Base-by-base conservation (phyloP, 2,329 filamentous ascomycete genomes). In the Xylariaceae sp. region DNA sequence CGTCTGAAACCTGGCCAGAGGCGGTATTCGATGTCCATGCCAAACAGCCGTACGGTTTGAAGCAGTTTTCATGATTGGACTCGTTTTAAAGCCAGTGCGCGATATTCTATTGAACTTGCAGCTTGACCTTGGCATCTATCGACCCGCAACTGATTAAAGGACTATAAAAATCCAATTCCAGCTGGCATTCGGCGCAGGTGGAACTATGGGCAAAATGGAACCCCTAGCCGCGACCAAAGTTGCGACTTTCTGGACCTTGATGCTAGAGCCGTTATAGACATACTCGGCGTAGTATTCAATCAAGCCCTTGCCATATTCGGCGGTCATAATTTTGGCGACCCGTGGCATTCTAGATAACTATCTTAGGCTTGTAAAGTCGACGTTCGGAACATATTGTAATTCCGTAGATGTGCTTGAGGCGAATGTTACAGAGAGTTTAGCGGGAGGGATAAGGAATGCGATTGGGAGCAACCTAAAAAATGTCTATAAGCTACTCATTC, bases 81-180 rank as follows among this genome's bases (percentile, higher is more conserved):
- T 13, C 27, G 27, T 13, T 30, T 7, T 8, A 30, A 7, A 30
- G 27, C 47, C 29, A 43, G 3, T 6, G 0, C 13, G 47, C 47
- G 13, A 50, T 43, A 7, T 37, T n/a, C 4, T 4, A 15, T 23
- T 50, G 20, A 6, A 29, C 3, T 3, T 30, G 10, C 1, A 30
- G 6, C 27, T 23, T 18, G 0, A 13, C 13, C 2, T 29, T 6
- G 2, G 13, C 6, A 20, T 43, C 24, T 11, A 50, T 30, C 15
- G 15, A n/a, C 8, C 10, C 5, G 10, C 39, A 50, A 4, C 11
- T 36, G 4, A 50, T 8, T 2, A 37, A 43, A 15, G 39, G 47
- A 8, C 47, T 37, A n/a, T 50, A 37, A n/a, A 50, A 50, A 9
- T 43, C 32, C 16, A 50, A 37, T 21, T 36, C 47, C 47, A 50